Evolutionary conservation across 2,329 filamentous ascomycete genomes (phyloP), one percentile per base, ranked within the genome.

Genomic region (Alternaria solani): DNA sequence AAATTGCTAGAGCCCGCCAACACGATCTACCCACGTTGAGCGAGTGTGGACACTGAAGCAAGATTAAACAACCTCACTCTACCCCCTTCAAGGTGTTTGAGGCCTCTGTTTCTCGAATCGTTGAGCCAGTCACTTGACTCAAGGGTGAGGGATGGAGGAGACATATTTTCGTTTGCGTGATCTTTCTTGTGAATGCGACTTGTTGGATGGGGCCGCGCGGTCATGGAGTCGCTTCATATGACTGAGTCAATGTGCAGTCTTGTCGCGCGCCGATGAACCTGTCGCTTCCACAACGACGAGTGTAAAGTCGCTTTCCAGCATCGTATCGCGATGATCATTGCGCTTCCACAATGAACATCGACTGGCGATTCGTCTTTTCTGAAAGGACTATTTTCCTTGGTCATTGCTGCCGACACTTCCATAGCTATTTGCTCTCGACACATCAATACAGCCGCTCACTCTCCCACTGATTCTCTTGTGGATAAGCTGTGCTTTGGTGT

Each of bases 1-100:
- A 73, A 73, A 75, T 75, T 74, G 78, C 78, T 80, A 80, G 78
- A 80, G 78, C 78, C 74, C 70, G 72, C 67, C 77, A 64, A 67
- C 71, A 73, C 70, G 76, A 67, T 71, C 71, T 65, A 23, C 54
- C 66, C 62, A 76, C 74, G 77, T 66, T 75, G 66, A 70, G 68
- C 72, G 69, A 79, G 78, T 80, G 78, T 80, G 77, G 77, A 80
- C 78, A 80, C 72, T 68, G 75, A 77, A 78, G 78, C 78, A 66
- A 80, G 68, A 79, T 63, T 64, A 61, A 75, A 39, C 66, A 58
- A 52, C 59, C 59, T 59, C 62, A 67, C 65, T 62, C 62, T 57
- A 59, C 62, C 68, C 63, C 52, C 64, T 71, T 73, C 69, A 65
- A 68, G 70, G 68, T 63, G 66, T 61, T 61, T 68, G 68, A 67